phyloP scores from a whole-genome alignment of 495 filamentous ascomycete species.

The Podospora tetraspora region DNA sequence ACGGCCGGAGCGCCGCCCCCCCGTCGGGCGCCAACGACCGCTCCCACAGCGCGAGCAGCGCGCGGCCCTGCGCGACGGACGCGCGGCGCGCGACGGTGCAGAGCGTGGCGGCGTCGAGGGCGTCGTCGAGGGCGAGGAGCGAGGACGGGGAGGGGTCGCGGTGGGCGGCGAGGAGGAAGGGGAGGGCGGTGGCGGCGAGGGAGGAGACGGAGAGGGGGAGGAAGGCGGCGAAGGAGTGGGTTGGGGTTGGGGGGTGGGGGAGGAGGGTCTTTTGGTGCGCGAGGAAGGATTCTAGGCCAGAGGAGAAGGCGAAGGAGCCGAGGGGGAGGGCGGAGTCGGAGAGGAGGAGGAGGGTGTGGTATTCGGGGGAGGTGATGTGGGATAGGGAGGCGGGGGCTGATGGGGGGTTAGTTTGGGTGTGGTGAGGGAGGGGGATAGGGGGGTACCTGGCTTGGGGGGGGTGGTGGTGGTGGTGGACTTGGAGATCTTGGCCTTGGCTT shows the following conservation, averaged over 20 bases:
- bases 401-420: background rate
- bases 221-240: constrained; percentile 62
- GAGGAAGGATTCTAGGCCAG: constrained; percentile 88
- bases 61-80: constrained; percentile 76
- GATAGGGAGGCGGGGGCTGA: background rate
- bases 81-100: constrained; percentile 86
- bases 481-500: constrained; percentile 27
- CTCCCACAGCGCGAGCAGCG: constrained; percentile 86
- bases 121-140: constrained; percentile 67
- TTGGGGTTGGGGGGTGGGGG: constrained; percentile 19
- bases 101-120: constrained; percentile 75
- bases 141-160: constrained; percentile 44
- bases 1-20: constrained; percentile 28
- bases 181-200: constrained; percentile 72
- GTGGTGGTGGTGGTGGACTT: constrained; percentile 3
- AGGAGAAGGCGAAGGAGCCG: constrained; percentile 95
- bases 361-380: constrained; percentile 16
- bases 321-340: constrained; percentile 93
- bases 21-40: constrained; percentile 53
- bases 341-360: constrained; percentile 82
- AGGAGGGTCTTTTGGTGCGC: constrained; percentile 57
- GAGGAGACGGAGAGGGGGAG: constrained; percentile 71
- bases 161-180: constrained; percentile 77
- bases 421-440: background rate
- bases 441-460: constrained; percentile 3